phyloP scores from a whole-genome alignment of 176 grass and related monocot genomes.

The Aegilops sharonensis region DNA sequence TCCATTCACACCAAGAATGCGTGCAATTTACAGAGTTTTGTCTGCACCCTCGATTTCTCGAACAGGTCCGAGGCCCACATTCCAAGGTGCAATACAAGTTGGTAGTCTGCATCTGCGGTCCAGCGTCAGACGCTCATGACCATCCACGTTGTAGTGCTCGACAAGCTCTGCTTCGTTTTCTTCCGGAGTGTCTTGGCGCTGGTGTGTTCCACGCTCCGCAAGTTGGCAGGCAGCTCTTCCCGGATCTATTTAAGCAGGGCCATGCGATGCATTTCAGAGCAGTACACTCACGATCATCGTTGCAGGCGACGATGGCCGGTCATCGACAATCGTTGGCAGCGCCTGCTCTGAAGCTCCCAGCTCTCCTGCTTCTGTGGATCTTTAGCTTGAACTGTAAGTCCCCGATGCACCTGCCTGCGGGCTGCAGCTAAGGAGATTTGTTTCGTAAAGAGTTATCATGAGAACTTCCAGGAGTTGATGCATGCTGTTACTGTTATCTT shows the following conservation, averaged over 20 bases:
- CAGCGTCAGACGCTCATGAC: background rate
- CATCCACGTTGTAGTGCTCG: background rate
- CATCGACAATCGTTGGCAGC: background rate
- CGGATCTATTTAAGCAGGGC: background rate
- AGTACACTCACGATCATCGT: background rate
- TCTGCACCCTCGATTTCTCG: background rate
- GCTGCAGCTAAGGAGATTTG: background rate
- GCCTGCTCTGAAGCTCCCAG: background rate
- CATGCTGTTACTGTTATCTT: background rate
- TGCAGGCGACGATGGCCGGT: background rate
- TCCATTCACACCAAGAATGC: background rate
- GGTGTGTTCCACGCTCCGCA: background rate
- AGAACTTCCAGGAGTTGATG: background rate
- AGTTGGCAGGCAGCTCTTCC: background rate
- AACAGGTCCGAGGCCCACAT: background rate
- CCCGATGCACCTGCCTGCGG: background rate
- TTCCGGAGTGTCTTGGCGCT: background rate
- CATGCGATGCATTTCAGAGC: background rate
- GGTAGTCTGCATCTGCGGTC: background rate
- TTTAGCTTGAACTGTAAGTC: constrained; percentile 16
- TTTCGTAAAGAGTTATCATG: background rate
- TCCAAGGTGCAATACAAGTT: background rate
- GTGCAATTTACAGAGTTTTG: background rate
- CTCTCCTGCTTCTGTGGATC: constrained; percentile 13
- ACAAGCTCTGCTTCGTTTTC: background rate